A percentile compares a stretch with the other conserved stretches of the same genome.
phyloP scores from a whole-genome alignment of 495 filamentous ascomycete genomes.

The Xylaria palmicola region DNA sequence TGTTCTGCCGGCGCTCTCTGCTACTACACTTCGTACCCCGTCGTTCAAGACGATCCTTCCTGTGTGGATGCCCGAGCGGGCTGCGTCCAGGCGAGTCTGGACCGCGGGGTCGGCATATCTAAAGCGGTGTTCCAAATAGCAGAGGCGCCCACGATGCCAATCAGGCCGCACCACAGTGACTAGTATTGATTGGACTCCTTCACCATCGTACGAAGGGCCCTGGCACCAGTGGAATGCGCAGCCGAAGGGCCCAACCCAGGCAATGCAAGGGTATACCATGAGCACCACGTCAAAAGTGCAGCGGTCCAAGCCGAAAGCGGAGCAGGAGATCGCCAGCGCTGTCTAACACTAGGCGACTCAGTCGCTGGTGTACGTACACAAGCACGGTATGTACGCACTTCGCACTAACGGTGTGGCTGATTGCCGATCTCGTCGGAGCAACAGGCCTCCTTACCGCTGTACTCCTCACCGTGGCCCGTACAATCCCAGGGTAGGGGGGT shows the following conservation, averaged over 20 bases:
- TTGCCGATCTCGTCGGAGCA: background rate
- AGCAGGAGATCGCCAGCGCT: constrained; percentile 1
- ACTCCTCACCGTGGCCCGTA: background rate
- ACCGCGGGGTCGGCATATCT: constrained; percentile 19
- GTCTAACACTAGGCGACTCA: too few species aligned
- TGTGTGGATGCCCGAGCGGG: constrained; percentile 19
- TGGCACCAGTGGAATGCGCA: constrained; percentile 6
- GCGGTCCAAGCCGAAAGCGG: constrained; percentile 10
- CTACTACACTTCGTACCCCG: background rate
- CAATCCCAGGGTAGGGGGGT: background rate
- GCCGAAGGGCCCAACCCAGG: constrained; percentile 5
- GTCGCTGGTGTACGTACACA: too few species aligned
- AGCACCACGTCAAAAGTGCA: background rate
- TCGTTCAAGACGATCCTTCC: constrained; percentile 20
- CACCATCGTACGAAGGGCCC: too few species aligned
- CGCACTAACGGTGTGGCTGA: too few species aligned
- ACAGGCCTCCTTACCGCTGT: background rate
- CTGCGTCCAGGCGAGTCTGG: constrained; percentile 31
- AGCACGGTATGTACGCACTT: background rate
- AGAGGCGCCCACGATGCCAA: constrained; percentile 21
- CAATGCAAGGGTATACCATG: background rate
- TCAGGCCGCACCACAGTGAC: constrained; percentile 18
- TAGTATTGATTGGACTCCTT: constrained; percentile 3
- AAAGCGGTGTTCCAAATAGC: constrained; percentile 16
- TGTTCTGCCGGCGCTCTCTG: background rate